Conservation (phyloP, 1,139 yeast genomes). For the Candida sanyaensis region DNA sequence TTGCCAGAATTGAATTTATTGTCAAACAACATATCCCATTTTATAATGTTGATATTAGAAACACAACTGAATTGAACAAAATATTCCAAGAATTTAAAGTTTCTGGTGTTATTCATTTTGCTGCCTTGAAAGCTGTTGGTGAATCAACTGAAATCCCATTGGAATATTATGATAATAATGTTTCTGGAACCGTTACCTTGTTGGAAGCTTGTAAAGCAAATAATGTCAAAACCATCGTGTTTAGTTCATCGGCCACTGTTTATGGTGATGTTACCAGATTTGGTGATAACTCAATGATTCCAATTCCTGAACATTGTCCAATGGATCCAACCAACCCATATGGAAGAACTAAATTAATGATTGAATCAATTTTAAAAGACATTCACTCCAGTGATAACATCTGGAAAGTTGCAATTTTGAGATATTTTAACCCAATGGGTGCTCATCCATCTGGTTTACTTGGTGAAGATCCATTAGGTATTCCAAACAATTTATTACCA, state of each 20-base stretch:
- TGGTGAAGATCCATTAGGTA: slow-evolving; percentile 81
- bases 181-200: slow-evolving; percentile 63
- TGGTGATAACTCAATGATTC: slow-evolving; percentile 59
- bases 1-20: slow-evolving; percentile 64
- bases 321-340: slow-evolving; percentile 77
- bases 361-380: slow-evolving; percentile 65
- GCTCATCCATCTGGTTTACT: slow-evolving; percentile 81
- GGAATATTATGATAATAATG: slow-evolving; percentile 68
- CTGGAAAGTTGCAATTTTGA: slow-evolving; percentile 67
- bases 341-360: slow-evolving; percentile 69
- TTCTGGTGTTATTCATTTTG: slow-evolving; percentile 73
- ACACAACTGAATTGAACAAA: slow-evolving; percentile 44
- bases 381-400: slow-evolving; percentile 45
- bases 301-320: slow-evolving; percentile 80
- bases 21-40: slow-evolving; percentile 54
- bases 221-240: slow-evolving; percentile 61
- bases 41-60: slow-evolving; percentile 59
- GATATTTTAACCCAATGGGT: slow-evolving; percentile 84
- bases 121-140: slow-evolving; percentile 86
- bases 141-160: slow-evolving; percentile 78
- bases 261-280: slow-evolving; percentile 82
- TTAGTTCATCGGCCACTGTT: slow-evolving; percentile 81
- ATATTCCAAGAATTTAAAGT: slow-evolving; percentile 56
- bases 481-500: slow-evolving; percentile 77
- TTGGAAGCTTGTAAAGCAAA: slow-evolving; percentile 52